phyloP scores from a whole-genome alignment of 768 basidiomycete species.

The Daedaleopsis sinensis region DNA sequence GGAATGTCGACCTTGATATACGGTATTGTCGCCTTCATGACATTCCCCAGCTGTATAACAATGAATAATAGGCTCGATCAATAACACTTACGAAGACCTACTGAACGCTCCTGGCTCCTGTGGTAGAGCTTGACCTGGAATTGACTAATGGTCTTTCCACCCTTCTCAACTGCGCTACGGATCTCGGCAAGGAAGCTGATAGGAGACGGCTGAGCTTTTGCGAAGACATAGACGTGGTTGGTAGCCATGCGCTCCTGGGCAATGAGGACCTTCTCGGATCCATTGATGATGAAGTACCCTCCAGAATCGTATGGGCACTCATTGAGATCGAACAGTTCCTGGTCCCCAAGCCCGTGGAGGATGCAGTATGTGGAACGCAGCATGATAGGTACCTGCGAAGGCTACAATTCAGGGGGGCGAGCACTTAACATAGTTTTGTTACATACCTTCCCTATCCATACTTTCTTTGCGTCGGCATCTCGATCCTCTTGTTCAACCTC shows the following conservation, averaged over 20 bases:
- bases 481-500: conserved; percentile 69
- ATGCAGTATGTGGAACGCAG: conserved; percentile 95
- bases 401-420: neutral
- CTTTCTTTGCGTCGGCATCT: conserved; percentile 73
- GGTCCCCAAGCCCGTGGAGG: conserved; percentile 75
- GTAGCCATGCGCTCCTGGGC: conserved; percentile 99
- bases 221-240: conserved; percentile 99
- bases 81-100: conserved; percentile 32
- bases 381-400: conserved; percentile 95
- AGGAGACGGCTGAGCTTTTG: conserved; percentile 95
- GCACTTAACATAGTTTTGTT: neutral
- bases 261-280: conserved; percentile 99
- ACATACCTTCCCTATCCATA: conserved; percentile 92
- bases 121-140: conserved; percentile 99
- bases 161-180: conserved; percentile 95
- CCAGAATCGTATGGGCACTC: conserved; percentile 99
- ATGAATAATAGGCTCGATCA: conserved; percentile 1
- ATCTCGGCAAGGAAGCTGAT: conserved; percentile 97
- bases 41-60: conserved; percentile 69
- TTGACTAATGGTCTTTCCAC: conserved; percentile 96
- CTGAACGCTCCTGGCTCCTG: conserved; percentile 84
- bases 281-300: conserved; percentile 99
- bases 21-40: conserved; percentile 96
- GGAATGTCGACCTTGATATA: conserved; percentile 99
- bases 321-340: conserved; percentile 87